phyloP scores from a whole-genome alignment of 768 basidiomycete genomes.

The Suillus hirtellus region DNA sequence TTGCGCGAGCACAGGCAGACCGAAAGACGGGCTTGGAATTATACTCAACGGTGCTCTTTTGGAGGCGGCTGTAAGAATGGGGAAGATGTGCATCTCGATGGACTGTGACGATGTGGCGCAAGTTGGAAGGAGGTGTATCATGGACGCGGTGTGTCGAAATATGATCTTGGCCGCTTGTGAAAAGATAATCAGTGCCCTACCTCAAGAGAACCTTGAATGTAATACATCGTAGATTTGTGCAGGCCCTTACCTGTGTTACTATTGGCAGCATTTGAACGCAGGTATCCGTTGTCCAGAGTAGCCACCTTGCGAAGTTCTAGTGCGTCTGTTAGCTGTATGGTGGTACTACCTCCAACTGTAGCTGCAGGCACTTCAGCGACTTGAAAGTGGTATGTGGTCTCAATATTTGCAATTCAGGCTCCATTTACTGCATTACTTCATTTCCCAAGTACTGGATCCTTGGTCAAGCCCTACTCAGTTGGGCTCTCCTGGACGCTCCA shows the following conservation, averaged over 20 bases:
- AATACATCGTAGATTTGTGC: neutral
- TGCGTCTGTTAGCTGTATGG: no score
- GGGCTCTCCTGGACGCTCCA: no score
- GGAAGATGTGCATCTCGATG: slow-evolving; percentile 12
- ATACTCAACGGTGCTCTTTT: slow-evolving; percentile 22
- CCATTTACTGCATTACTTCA: no score
- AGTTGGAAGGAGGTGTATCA: neutral
- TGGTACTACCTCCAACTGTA: no score
- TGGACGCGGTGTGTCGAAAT: slow-evolving; percentile 26
- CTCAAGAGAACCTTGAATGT: neutral
- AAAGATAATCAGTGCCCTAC: slow-evolving; percentile 16
- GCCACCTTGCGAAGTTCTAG: neutral
- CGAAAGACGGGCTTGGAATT: neutral
- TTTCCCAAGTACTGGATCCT: no score
- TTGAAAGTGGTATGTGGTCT: neutral
- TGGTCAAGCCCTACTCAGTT: no score
- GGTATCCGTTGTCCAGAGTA: neutral
- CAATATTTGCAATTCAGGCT: no score
- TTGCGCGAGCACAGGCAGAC: slow-evolving; percentile 12
- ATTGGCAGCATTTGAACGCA: neutral
- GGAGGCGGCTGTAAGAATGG: slow-evolving; percentile 25
- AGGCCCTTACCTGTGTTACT: neutral
- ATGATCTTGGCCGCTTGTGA: slow-evolving; percentile 33
- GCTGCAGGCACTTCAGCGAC: no score
- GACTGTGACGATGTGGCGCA: slow-evolving; percentile 2